Evolutionary conservation across 805 yeast genomes (phyloP), one percentile per base, ranked within the genome.

Genomic region (Ascoidea rubescens): DNA sequence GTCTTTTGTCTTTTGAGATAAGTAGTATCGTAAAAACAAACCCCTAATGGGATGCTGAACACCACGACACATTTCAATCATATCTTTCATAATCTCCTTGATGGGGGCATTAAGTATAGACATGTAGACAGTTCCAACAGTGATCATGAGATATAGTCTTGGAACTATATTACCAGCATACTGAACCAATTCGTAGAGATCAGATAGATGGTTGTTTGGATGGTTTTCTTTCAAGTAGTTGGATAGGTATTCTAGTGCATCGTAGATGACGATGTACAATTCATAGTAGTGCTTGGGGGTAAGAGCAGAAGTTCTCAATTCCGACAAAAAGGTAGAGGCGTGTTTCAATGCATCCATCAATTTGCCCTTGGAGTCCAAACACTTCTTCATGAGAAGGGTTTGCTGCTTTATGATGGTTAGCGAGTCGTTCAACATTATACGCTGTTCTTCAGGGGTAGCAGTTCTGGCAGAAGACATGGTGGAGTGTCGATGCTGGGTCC

Each of bases 1-100:
- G 49, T 59, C 62, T 57, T 89, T 84, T 14, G 87, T 84, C 58
- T 90, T 72, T 64, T 91, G 98, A 4, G 89, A 80, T 45, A 93
- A 69, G 65, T 88, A 93, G 69, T 93, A 90, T 49, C 99, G 73
- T 60, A 93, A 69, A 64, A 93, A 93, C 55, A 93, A 70, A 1
- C 99, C 99, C 53, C 96, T 73, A 33, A 88, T 79, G 1, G 99
- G 99, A 62, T 88, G 91, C 66, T 93, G 99, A 2, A 91, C 96
- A 14, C 97, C 99, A 46, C 95, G 77, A 57, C 95, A 84, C 99
- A 93, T 93, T 66, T 93, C 99, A 60, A 91, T 83, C 95, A 93
- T 84, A 64, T 93, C 99, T 65, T 85, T 87, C 80, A 91, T 77
- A 50, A 93, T 84, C 57, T 89, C 98, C 60, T 78, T 78, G 43